These are phyloP conservation scores for Casuarina equisetifolia DNA, from an alignment of 306 rosid genomes.

Conservation along the genomic window DNA sequence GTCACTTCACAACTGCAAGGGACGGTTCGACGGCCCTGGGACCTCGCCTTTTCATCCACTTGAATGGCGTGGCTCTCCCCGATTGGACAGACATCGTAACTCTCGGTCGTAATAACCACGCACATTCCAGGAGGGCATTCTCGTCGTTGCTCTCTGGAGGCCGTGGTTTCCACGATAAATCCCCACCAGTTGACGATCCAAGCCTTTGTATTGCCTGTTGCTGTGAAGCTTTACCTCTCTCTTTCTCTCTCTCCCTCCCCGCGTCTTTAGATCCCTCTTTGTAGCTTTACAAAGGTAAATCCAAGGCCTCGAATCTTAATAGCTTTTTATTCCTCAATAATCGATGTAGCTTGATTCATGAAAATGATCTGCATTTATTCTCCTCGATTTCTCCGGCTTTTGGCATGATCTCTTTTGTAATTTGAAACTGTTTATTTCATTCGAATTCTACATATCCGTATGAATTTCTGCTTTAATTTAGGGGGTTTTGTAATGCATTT, in stretches of 20 bases:
- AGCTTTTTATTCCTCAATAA: background rate
- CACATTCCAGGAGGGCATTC: conserved; percentile 20
- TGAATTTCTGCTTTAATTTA: background rate
- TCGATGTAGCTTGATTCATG: conserved; percentile 4
- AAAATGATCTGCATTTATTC: background rate
- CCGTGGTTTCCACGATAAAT: conserved; percentile 23
- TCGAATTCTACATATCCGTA: background rate
- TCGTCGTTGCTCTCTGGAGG: conserved; percentile 24
- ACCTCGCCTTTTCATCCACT: background rate
- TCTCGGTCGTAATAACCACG: background rate
- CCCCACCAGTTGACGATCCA: conserved; percentile 21
- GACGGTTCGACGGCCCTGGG: background rate
- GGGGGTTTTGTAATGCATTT: background rate
- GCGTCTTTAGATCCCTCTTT: conserved; percentile 42
- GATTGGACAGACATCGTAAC: conserved; percentile 8
- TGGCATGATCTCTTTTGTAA: background rate
- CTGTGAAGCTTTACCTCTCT: conserved; percentile 32
- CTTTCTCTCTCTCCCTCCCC: conserved; percentile 8
- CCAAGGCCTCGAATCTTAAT: conserved; percentile 32
- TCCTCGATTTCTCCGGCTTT: background rate
- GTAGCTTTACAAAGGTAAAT: conserved; percentile 53
- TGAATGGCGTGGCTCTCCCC: conserved; percentile 8
- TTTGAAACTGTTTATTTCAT: background rate
- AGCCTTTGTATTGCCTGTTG: conserved; percentile 33
- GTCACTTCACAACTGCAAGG: background rate